These are phyloP conservation scores for Artemisia argyi DNA, from an alignment of 129 eudicot species.

Conservation along the genomic window DNA sequence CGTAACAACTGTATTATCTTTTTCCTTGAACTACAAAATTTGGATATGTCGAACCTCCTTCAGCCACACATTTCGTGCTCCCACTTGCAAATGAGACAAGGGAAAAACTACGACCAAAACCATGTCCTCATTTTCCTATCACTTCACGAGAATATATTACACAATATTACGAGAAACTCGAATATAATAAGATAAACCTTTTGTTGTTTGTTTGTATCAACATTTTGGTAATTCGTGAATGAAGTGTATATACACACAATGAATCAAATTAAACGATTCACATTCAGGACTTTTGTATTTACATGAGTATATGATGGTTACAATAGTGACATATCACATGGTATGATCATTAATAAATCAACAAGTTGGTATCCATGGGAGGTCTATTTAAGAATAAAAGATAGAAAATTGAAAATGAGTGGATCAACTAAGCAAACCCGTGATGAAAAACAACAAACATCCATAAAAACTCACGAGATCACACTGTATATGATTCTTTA, in stretches of 20 bases:
- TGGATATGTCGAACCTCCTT: neutral
- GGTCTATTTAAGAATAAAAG: neutral
- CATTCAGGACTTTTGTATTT: too few relatives aligned
- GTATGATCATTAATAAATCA: neutral
- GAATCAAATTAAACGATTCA: too few relatives aligned
- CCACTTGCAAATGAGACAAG: conserved; percentile 37
- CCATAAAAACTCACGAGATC: conserved; percentile 37
- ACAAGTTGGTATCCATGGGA: neutral
- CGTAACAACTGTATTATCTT: neutral
- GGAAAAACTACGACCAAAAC: conserved; percentile 11
- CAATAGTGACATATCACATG: neutral
- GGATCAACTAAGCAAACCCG: conserved; percentile 36
- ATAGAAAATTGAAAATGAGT: neutral
- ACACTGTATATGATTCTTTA: neutral
- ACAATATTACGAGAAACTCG: neutral
- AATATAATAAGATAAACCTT: neutral
- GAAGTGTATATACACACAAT: too few relatives aligned
- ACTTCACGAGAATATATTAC: conserved; percentile 18
- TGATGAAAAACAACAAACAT: conserved; percentile 39
- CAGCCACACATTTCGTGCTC: conserved; percentile 21
- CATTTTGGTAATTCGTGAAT: neutral
- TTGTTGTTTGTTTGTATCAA: neutral
- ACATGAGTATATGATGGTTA: too few relatives aligned
- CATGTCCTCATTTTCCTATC: conserved; percentile 5
- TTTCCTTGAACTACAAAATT: neutral